Conservation (phyloP, 2,329 filamentous ascomycete species). For the Fusarium decemcellulare region DNA sequence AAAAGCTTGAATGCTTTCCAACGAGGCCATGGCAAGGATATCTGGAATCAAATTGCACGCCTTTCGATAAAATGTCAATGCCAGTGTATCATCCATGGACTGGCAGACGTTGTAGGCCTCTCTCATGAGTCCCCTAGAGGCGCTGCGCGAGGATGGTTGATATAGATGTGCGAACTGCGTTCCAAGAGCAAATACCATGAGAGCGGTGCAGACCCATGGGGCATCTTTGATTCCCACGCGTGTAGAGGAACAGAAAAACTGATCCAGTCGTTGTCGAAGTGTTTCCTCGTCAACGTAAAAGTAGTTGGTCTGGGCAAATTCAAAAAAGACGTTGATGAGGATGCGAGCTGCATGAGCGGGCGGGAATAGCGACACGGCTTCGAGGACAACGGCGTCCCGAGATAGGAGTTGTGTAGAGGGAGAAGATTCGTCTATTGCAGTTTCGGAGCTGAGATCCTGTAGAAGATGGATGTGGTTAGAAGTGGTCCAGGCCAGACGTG, state of each 20-base stretch:
- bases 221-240: conserved; percentile 18
- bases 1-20: conserved; percentile 40
- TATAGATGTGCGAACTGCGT: conserved; percentile 38
- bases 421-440: background rate
- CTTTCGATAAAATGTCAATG: conserved; percentile 32
- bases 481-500: background rate
- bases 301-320: conserved; percentile 43
- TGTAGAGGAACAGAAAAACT: conserved; percentile 29
- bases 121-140: conserved; percentile 1
- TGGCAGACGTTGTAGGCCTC: conserved; percentile 28
- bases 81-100: conserved; percentile 31
- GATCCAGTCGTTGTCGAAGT: conserved; percentile 28
- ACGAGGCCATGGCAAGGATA: conserved; percentile 29
- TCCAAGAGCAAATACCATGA: conserved; percentile 44
- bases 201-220: conserved; percentile 37
- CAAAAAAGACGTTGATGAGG: conserved; percentile 40
- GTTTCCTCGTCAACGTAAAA: conserved; percentile 41
- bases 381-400: conserved; percentile 23
- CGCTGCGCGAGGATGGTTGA: conserved; percentile 3
- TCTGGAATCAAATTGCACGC: conserved; percentile 30
- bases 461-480: conserved; percentile 1
- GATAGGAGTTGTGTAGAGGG: conserved; percentile 18
- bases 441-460: conserved; percentile 12
- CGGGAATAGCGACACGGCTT: conserved; percentile 36
- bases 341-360: conserved; percentile 23